These are phyloP conservation scores for Rhododendron vialii DNA, from an alignment of 148 eudicot genomes.

Conservation along the genomic window DNA sequence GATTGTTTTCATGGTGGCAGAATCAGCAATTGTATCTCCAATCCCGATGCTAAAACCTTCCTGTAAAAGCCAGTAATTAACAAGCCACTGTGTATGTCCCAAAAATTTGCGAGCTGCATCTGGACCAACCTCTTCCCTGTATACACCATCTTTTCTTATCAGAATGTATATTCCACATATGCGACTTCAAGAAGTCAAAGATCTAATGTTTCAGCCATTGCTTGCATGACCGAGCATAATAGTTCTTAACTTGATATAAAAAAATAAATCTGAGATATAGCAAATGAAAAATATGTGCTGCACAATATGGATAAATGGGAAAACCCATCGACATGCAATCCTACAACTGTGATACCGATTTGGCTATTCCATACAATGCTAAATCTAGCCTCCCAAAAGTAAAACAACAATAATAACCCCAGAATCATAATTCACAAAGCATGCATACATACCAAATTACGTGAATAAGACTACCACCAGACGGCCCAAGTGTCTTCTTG, in stretches of 20 bases:
- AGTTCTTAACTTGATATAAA: neutral
- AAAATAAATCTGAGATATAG: neutral
- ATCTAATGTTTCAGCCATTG: neutral
- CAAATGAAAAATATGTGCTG: neutral
- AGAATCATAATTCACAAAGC: neutral
- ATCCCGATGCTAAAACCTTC: constrained; percentile 92
- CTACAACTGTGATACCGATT: neutral
- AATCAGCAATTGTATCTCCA: constrained; percentile 99
- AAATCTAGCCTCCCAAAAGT: neutral
- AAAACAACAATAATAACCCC: neutral
- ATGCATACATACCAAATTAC: constrained; percentile 63
- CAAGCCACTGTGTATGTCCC: constrained; percentile 99
- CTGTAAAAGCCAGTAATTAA: constrained; percentile 95
- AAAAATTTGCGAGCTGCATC: constrained; percentile 98
- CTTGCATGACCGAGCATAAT: neutral
- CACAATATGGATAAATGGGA: neutral
- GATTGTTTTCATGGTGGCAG: constrained; percentile 79
- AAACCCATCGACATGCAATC: neutral
- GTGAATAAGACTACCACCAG: constrained; percentile 89
- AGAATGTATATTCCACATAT: neutral
- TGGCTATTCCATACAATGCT: neutral
- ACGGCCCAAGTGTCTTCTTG: constrained; percentile 87
- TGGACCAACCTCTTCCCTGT: constrained; percentile 98
- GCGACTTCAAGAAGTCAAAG: neutral
- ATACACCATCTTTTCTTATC: neutral